phyloP scores from a whole-genome alignment of 257 asterid genomes.

The Agastache rugosa region DNA sequence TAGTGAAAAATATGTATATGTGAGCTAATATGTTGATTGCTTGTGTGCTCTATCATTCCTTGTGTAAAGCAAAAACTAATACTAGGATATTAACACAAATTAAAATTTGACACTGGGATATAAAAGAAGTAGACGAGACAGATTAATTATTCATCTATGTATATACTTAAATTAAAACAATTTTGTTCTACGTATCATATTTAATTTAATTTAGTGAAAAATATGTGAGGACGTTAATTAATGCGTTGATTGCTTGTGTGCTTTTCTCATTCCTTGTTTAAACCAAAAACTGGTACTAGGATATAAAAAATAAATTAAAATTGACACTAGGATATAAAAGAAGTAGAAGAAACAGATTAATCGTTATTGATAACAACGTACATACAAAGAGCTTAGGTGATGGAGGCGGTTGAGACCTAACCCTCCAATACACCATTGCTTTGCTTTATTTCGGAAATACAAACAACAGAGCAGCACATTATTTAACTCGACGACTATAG shows the following conservation, averaged over 20 bases:
- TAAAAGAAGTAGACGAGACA: background rate
- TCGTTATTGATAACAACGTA: background rate
- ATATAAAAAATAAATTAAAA: no score
- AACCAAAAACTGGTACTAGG: no score
- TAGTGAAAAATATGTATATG: background rate
- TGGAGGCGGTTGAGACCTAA: background rate
- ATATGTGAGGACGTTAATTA: background rate
- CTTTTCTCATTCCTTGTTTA: background rate
- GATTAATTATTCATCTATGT: no score
- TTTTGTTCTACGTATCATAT: background rate
- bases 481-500: background rate
- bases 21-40: background rate
- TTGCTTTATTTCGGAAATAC: background rate
- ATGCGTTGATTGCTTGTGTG: background rate
- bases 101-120: no score
- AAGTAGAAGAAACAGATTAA: background rate
- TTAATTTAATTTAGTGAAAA: background rate
- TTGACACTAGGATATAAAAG: no score
- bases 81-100: no score
- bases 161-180: no score
- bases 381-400: background rate
- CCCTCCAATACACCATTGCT: background rate
- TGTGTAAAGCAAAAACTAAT: no score
- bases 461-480: no score
- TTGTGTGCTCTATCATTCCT: background rate